These are phyloP conservation scores for Pinus albicaulis DNA, from an alignment of 75 land plant genomes.

Conservation along the genomic window DNA sequence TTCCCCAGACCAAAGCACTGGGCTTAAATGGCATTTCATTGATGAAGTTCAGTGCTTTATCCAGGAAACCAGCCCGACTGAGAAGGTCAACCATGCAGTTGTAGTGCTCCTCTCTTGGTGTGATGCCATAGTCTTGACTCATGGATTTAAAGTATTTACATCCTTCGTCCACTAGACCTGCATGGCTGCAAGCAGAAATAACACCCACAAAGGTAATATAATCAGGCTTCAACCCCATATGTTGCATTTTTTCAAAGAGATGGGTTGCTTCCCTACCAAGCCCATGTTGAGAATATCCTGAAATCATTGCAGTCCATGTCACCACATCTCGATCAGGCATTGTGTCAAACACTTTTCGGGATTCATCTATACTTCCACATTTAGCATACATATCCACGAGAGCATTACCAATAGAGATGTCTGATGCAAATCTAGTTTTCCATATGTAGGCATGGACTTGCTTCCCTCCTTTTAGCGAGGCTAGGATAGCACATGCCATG, in stretches of 20 bases:
- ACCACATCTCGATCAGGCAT: slow-evolving; percentile 36
- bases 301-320: slow-evolving; percentile 54
- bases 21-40: slow-evolving; percentile 15
- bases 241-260: slow-evolving; percentile 55
- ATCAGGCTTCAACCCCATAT: slow-evolving; percentile 29
- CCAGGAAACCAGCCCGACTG: slow-evolving; percentile 13
- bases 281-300: slow-evolving; percentile 54
- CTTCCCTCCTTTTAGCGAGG: slow-evolving; percentile 22
- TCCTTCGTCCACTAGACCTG: slow-evolving; percentile 15
- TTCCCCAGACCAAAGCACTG: slow-evolving; percentile 11
- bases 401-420: slow-evolving; percentile 29
- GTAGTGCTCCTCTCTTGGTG: slow-evolving; percentile 14
- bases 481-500: slow-evolving; percentile 48
- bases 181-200: slow-evolving; percentile 16
- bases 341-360: slow-evolving; percentile 33
- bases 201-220: slow-evolving; percentile 35
- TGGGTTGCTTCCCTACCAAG: slow-evolving; percentile 28
- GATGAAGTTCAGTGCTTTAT: slow-evolving; percentile 3
- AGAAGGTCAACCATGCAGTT: slow-evolving; percentile 15
- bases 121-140: slow-evolving; percentile 12
- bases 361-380: slow-evolving; percentile 47
- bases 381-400: slow-evolving; percentile 66
- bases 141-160: slow-evolving; percentile 8
- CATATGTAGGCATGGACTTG: slow-evolving; percentile 37
- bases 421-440: slow-evolving; percentile 21